Conservation (phyloP, 331 rosid genomes). For the Quercus lobata region DNA sequence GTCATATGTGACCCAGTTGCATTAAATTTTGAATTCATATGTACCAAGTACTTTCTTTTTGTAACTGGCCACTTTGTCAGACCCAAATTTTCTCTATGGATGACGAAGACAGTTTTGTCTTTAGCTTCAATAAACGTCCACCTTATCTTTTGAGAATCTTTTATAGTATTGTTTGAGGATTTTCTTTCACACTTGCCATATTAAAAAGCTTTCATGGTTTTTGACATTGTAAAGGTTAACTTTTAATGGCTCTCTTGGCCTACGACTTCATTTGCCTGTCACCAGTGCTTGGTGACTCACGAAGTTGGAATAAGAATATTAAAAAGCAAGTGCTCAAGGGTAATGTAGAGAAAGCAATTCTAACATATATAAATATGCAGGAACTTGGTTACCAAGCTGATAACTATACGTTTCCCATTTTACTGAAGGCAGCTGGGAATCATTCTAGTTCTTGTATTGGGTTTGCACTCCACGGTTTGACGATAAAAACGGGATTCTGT, state of each 20-base stretch:
- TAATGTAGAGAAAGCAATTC: constrained; percentile 16
- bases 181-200: no score
- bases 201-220: no score
- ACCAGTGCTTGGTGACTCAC: neutral
- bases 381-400: constrained; percentile 18
- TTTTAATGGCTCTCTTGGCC: constrained; percentile 18
- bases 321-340: constrained; percentile 18
- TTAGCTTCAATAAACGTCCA: no score
- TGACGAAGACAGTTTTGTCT: no score
- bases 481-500: constrained; percentile 18
- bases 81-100: no score
- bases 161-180: no score
- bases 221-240: no score
- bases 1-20: no score
- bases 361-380: constrained; percentile 17
- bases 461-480: constrained; percentile 16
- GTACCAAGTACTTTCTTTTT: no score
- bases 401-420: constrained; percentile 27
- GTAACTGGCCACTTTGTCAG: no score
- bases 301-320: constrained; percentile 18
- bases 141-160: no score
- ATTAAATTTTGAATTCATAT: no score
- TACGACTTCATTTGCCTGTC: constrained; percentile 4
- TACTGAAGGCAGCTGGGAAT: constrained; percentile 24
- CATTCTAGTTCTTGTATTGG: constrained; percentile 1